Evolutionary conservation across 2,329 filamentous ascomycete species (phyloP).

Genomic region (Tolypocladium nubicola): DNA sequence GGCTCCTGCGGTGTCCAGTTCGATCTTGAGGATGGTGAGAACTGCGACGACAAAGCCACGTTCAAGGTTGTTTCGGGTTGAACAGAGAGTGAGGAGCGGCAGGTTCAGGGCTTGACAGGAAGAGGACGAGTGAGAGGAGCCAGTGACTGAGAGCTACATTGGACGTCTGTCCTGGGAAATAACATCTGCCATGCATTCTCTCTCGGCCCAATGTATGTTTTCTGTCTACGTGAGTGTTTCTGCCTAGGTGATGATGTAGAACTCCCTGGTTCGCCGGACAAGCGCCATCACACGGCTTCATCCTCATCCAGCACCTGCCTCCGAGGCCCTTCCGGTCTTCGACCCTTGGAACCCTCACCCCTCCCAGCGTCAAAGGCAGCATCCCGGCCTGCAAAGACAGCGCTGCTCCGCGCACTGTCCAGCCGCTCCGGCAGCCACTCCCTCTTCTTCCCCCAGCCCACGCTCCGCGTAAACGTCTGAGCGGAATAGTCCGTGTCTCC

Average conservation of each 20-base stretch:
- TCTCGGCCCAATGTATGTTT: neutral
- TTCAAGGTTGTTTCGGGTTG: neutral
- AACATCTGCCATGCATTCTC: neutral
- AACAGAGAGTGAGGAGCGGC: neutral
- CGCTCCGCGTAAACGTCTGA: constrained; percentile 13
- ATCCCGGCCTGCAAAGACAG: neutral
- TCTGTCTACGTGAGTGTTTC: neutral
- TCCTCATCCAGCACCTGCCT: neutral
- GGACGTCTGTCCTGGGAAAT: neutral
- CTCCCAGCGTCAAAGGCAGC: neutral
- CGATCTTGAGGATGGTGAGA: neutral
- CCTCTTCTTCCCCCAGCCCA: constrained; percentile 15
- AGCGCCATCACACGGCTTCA: neutral
- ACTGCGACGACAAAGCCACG: neutral
- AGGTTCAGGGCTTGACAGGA: neutral
- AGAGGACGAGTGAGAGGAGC: neutral
- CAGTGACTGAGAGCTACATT: neutral
- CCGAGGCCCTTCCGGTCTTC: neutral
- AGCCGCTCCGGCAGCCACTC: constrained; percentile 3
- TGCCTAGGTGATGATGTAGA: neutral
- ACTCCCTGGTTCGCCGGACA: neutral
- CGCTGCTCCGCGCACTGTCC: neutral
- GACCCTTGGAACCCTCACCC: neutral
- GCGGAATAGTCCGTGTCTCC: constrained; percentile 8
- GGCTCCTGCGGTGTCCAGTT: neutral